These are phyloP conservation scores for Naganishia kalamii DNA, from an alignment of 768 basidiomycete genomes.

Conservation along the genomic window DNA sequence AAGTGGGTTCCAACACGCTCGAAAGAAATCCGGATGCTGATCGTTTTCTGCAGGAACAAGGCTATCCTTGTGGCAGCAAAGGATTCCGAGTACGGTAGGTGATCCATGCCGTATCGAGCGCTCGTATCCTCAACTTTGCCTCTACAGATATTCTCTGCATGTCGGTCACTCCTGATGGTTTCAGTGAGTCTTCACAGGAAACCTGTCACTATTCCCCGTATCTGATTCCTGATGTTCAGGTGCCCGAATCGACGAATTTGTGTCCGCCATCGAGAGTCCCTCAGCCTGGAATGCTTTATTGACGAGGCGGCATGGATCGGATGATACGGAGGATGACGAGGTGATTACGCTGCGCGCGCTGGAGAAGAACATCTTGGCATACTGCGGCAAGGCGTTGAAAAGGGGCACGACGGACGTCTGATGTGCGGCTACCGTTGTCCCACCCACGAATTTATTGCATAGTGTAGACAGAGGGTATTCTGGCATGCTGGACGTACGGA, in stretches of 20 bases:
- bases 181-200: not conserved
- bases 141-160: slow-evolving; percentile 1
- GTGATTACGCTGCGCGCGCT: not conserved
- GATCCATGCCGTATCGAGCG: too few species aligned
- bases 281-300: slow-evolving; percentile 3
- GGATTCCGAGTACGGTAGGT: slow-evolving; percentile 14
- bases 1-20: not conserved
- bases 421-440: not conserved
- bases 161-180: slow-evolving; percentile 7
- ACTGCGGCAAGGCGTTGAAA: slow-evolving; percentile 2
- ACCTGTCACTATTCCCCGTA: not conserved
- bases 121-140: not conserved
- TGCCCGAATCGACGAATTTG: slow-evolving; percentile 1
- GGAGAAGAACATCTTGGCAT: slow-evolving; percentile 11
- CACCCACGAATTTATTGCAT: not conserved
- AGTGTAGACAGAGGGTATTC: too few species aligned
- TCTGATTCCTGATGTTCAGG: not conserved
- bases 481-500: too few species aligned
- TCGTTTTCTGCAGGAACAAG: not conserved
- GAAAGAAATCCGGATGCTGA: not conserved
- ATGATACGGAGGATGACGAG: slow-evolving; percentile 9
- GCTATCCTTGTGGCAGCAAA: slow-evolving; percentile 11
- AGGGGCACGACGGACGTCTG: not conserved
- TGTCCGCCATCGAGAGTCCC: not conserved
- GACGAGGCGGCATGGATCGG: not conserved